phyloP scores from a whole-genome alignment of 1,284 basidiomycete species.

The Ustilago curta region DNA sequence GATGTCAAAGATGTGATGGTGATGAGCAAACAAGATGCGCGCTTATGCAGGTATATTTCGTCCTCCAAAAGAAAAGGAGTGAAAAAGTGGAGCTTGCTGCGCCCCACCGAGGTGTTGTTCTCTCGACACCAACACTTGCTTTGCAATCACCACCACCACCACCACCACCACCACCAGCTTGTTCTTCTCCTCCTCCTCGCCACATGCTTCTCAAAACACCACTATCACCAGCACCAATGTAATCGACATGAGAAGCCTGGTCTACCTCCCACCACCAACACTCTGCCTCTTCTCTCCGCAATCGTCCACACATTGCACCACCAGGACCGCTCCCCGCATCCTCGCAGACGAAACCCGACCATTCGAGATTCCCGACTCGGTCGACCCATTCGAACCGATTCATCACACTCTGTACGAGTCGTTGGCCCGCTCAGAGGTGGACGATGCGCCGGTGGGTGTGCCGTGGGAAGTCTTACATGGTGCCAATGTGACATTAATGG shows the following conservation, averaged over 20 bases:
- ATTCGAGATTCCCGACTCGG: conserved; percentile 15
- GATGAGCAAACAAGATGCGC: neutral
- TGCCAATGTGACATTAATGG: neutral
- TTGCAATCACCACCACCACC: conserved; percentile 17
- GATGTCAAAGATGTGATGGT: neutral
- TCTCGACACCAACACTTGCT: conserved; percentile 14
- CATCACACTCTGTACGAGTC: conserved; percentile 1
- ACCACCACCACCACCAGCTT: neutral
- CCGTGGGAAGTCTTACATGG: conserved; percentile 21
- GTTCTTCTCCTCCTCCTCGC: too few species aligned
- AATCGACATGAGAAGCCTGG: conserved; percentile 11
- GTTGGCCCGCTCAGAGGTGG: conserved; percentile 6
- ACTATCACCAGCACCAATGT: neutral
- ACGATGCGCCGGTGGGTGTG: conserved; percentile 8
- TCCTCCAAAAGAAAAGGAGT: neutral
- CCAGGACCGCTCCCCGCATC: neutral
- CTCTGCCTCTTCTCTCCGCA: conserved; percentile 5
- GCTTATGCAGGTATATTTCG: neutral
- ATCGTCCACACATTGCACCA: neutral
- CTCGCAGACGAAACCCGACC: conserved; percentile 9
- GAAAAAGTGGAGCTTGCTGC: conserved; percentile 8
- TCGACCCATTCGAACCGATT: conserved; percentile 9
- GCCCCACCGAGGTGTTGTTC: neutral
- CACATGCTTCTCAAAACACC: too few species aligned
- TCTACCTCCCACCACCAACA: conserved; percentile 23